Evolutionary conservation across 345 rosid species (phyloP), one percentile per base, ranked within the genome.

Genomic region (Passiflora organensis): DNA sequence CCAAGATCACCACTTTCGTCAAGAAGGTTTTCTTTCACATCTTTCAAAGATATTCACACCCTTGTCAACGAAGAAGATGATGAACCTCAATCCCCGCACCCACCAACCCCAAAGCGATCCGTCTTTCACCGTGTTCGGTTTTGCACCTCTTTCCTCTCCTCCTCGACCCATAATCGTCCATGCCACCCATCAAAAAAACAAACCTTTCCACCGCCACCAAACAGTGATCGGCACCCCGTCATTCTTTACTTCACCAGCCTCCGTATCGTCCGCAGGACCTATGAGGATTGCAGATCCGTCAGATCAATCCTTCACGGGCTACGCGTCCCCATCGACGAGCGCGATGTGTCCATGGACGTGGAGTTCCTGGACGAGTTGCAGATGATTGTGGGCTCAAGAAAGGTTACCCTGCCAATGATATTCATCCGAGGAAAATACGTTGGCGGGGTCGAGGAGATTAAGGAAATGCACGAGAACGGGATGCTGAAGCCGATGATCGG

Each of bases 31-130:
- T 46, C 78, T 4, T 77, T 79, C 68, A 70, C 89, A 37, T 76
- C 89, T 22, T 85, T 88, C 80, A 89, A 84, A 74, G 93, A 86
- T 44, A 66, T 86, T 56, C 88, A 81, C 1, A 36, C 58, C 39
- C 93, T 84, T 50, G 70, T 77, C 63, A 18, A 65, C 24, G 80
- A 79, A 48, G 83, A 82, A 19, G 21, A 15, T 2, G 43, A 39
- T 4, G 6, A 39, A 10, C 51, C n/a, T 50, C 64, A 18, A 32
- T 18, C 13, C 32, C 53, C 28, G 25, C 17, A 47, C 57, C 59
- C 48, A 13, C 37, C 5, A 14, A 73, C 38, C 32, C 51, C 72
- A 5, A 48, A 49, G 55, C 58, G 71, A 21, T 67, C 82, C 32
- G 55, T 89, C 13, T 80, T 80, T 69, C 94, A 73, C 77, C 83